A percentile compares a stretch with the other conserved stretches of the same genome.
phyloP scores from a whole-genome alignment of 345 rosid genomes.

The Heritiera fomes region DNA sequence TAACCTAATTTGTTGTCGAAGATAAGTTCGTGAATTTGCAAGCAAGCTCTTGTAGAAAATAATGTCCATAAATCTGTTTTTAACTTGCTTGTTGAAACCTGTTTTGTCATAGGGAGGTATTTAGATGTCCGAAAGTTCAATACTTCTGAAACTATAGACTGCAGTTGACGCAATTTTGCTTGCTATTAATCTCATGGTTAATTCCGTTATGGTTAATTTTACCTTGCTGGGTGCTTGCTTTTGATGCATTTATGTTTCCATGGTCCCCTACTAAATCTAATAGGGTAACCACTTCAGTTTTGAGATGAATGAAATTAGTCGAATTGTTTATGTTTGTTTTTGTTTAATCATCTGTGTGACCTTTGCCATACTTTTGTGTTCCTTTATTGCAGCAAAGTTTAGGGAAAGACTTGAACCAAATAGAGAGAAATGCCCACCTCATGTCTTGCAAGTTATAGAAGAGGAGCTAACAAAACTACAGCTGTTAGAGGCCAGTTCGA shows the following conservation, averaged over 20 bases:
- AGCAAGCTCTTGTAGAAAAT: not conserved
- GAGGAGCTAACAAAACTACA: slow-evolving; percentile 98
- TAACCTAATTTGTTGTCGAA: not conserved
- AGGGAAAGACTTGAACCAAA: slow-evolving; percentile 90
- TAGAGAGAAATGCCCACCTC: slow-evolving; percentile 82
- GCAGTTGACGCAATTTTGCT: not conserved
- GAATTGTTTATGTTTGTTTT: not conserved
- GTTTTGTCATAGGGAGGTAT: not conserved
- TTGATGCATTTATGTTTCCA: not conserved
- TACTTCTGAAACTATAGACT: not conserved
- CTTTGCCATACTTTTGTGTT: slow-evolving; percentile 15
- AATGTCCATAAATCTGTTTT: not conserved
- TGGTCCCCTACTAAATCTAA: not conserved
- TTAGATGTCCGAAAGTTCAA: not conserved
- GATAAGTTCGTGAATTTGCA: not conserved
- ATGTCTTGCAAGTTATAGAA: slow-evolving; percentile 91
- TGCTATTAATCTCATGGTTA: not conserved
- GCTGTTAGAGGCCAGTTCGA: slow-evolving; percentile 98
- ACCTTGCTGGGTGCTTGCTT: not conserved
- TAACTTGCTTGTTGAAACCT: not conserved
- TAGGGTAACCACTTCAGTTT: not conserved
- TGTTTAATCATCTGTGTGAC: not conserved
- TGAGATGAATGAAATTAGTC: not conserved
- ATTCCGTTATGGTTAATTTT: not conserved
- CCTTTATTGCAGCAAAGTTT: slow-evolving; percentile 73